Evolutionary conservation across 2,329 filamentous ascomycete species (phyloP), one percentile per base, ranked within the genome.

Genomic region (Chrysoporthe deuterocubensis): DNA sequence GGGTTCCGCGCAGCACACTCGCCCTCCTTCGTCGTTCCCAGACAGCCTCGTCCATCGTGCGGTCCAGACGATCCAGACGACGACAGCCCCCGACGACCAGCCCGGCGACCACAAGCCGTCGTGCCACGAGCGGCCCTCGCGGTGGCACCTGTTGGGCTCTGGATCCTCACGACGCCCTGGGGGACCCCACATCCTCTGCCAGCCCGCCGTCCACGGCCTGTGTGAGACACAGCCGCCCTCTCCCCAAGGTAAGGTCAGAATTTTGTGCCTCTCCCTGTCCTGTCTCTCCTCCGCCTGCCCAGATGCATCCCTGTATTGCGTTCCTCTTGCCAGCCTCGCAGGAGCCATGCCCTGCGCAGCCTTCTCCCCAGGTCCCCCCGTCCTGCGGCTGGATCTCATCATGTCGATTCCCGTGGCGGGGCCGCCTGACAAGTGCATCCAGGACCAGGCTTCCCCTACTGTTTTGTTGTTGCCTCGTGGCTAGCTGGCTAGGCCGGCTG

Each of bases 381-480:
- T 11, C 37, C 32, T 21, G 37, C 13, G 21, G 37, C 37, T 59
- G 32, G 44, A 57, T 50, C 62, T n/a, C 61, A 63, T 65, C 50
- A 66, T 66, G 63, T 60, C 58, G 43, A 64, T 66, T 66, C 58
- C 63, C 67, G 67, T 32, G 58, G 64, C 66, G 59, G 66, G 66
- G 62, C 66, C 62, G 37, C 52, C 56, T 42, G 61, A 61, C 56
- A 65, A 57, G 60, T 64, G 62, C 48, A 66, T 37, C 34, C 65
- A 34, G 52, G 26, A 26, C 26, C 26, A 26, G 65, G 21, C 46
- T 18, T n/a, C 59, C 43, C 43, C 44, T 63, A 58, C 52, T 46
- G 37, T 18, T 42, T 9, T 40, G 18, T 32, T 32, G 54, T 40
- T 34, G 34, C 32, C 34, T 57, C 54, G 13, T 16, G 18, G 40